Conservation (phyloP, 116 monocot genomes). For the Thalassia testudinum region DNA sequence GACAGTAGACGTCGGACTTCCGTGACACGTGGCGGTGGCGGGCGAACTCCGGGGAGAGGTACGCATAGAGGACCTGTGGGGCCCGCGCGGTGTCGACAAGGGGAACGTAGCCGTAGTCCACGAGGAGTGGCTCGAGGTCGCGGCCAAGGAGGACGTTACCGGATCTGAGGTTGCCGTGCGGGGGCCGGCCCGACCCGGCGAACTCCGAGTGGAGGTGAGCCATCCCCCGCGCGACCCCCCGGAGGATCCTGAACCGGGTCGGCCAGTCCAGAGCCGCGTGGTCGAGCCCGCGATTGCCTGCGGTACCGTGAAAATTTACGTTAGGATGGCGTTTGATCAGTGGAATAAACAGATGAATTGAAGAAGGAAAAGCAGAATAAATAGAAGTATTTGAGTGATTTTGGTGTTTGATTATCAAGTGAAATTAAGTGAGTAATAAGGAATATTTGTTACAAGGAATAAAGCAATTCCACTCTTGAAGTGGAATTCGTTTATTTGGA, state of each 20-base stretch:
- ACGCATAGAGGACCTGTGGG: constrained; percentile 29
- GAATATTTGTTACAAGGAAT: too few species aligned
- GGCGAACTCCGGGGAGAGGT: constrained; percentile 51
- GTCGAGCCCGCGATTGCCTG: constrained; percentile 37
- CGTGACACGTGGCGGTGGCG: constrained; percentile 19
- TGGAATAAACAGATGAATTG: too few species aligned
- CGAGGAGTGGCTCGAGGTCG: constrained; percentile 53
- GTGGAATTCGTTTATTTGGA: too few species aligned
- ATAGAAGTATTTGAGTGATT: background rate
- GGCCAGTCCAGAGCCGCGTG: constrained; percentile 58
- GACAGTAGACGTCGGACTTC: constrained; percentile 83
- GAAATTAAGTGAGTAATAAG: too few species aligned
- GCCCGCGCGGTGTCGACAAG: constrained; percentile 34
- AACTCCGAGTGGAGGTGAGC: constrained; percentile 52
- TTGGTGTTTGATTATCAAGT: background rate
- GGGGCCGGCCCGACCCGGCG: constrained; percentile 14
- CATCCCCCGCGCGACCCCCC: constrained; percentile 43
- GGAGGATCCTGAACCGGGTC: constrained; percentile 42
- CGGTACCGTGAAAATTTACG: too few species aligned
- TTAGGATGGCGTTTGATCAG: too few species aligned
- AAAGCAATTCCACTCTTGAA: too few species aligned
- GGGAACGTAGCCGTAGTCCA: constrained; percentile 64
- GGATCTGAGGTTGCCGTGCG: constrained; percentile 87
- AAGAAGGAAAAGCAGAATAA: too few species aligned
- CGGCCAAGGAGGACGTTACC: constrained; percentile 52